These are phyloP conservation scores for Arabidopsis arenosa DNA, from an alignment of 345 rosid species.

Conservation along the genomic window DNA sequence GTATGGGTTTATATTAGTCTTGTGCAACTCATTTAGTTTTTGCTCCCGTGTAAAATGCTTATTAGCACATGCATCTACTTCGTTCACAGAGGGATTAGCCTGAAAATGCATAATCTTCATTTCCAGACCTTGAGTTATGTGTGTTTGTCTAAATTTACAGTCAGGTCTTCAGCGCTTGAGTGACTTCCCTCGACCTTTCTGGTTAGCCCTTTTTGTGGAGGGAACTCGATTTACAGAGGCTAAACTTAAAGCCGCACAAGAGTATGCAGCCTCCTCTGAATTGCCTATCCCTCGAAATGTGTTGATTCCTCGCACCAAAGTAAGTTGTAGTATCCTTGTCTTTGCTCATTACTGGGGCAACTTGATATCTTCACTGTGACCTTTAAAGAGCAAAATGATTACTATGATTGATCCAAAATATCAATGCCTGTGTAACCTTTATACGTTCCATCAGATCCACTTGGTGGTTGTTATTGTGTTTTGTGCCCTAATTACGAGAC, in stretches of 20 bases:
- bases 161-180: conserved; percentile 77
- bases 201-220: conserved; percentile 98
- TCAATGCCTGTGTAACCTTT: conserved; percentile 25
- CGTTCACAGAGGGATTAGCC: background rate
- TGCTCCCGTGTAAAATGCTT: background rate
- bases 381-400: conserved; percentile 1
- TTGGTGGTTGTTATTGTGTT: conserved; percentile 16
- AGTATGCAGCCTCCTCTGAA: conserved; percentile 81
- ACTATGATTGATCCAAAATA: conserved; percentile 24
- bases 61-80: background rate
- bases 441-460: background rate
- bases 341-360: conserved; percentile 7
- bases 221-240: conserved; percentile 97
- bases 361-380: conserved; percentile 20
- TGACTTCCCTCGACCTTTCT: conserved; percentile 89
- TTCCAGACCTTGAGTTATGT: background rate
- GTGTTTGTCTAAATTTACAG: conserved; percentile 55
- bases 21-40: conserved; percentile 15
- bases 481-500: conserved; percentile 8
- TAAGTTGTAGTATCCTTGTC: conserved; percentile 33
- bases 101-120: conserved; percentile 25
- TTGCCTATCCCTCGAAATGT: conserved; percentile 91
- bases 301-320: conserved; percentile 98
- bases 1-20: conserved; percentile 28
- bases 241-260: conserved; percentile 94